Base-by-base conservation (phyloP, 805 yeast species). In the Nakazawaea wyomingensis region DNA sequence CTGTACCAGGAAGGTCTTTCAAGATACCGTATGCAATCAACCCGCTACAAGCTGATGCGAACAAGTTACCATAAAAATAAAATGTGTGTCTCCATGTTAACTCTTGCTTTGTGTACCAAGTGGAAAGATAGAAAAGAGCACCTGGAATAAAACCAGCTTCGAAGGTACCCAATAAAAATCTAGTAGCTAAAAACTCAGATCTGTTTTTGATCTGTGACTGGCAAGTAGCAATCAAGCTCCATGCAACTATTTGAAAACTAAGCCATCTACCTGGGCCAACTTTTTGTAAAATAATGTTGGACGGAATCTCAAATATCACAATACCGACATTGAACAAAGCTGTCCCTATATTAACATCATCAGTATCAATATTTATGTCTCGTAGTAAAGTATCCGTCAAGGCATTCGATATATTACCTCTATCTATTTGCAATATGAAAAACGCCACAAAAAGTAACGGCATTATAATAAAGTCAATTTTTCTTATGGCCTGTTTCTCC, bases 131-230 rank as follows among this genome's bases (percentile, higher is more conserved):
- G 36, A 81, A 60, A 43, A 76, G 69, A 28, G 74, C 61, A 52
- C 81, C 87, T 21, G 84, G 81, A 43, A 83, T 80, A 46, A 80
- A 80, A 0, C 88, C 87, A 44, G 87, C 86, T 56, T 82, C 81
- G 16, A 76, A 56, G 3, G 71, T 52, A 2, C 83, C 87, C 34
- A 79, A 53, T 5, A 78, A 61, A 0, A 73, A 73, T 47, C 85
- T 64, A 5, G 77, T 67, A 10, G 62, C 65, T 43, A 60, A 65
- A 48, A 78, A 80, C 0, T 75, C 66, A 1, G 65, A 52, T 44
- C 59, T 66, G 31, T 59, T 59, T 2, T 50, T 60, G 43, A 80
- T 58, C 13, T 64, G 64, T 32, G 71, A 72, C 55, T 81, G 86
- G 33, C 62, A 57, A 31, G 74, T 61, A 4, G 82, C 74, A 13